Conservation (phyloP, 805 yeast species). For the Sugiyamaella chiloensis region DNA sequence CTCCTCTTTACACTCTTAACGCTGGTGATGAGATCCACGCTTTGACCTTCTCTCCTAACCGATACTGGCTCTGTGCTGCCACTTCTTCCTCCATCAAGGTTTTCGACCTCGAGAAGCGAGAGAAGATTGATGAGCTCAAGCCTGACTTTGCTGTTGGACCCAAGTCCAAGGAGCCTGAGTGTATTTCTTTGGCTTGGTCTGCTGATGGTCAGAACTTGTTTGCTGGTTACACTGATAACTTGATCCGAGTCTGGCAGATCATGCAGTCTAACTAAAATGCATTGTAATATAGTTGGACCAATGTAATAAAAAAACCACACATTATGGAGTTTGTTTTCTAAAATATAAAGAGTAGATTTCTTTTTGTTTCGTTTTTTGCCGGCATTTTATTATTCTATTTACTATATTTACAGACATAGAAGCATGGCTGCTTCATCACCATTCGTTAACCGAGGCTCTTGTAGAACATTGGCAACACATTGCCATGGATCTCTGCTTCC, state of each 20-base stretch:
- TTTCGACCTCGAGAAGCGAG: conserved; percentile 95
- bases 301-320: no score
- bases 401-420: no score
- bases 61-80: conserved; percentile 99
- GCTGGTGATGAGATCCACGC: conserved; percentile 97
- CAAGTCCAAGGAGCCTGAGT: conserved; percentile 96
- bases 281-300: conserved; percentile 4
- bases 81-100: conserved; percentile 96
- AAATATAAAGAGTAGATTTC: no score
- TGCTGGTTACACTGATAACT: conserved; percentile 99
- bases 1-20: conserved; percentile 85
- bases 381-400: no score
- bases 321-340: no score
- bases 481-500: conserved; percentile 89
- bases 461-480: conserved; percentile 76
- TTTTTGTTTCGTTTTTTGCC: no score
- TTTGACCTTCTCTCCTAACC: conserved; percentile 99
- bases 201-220: conserved; percentile 99
- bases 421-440: conserved; percentile 71
- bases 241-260: conserved; percentile 99
- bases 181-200: conserved; percentile 98
- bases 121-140: conserved; percentile 92
- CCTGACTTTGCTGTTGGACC: conserved; percentile 88
- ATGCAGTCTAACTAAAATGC: conserved; percentile 51
- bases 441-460: conserved; percentile 51